These are phyloP conservation scores for Alternaria solani DNA, from an alignment of 2,329 filamentous ascomycete genomes.

Conservation along the genomic window DNA sequence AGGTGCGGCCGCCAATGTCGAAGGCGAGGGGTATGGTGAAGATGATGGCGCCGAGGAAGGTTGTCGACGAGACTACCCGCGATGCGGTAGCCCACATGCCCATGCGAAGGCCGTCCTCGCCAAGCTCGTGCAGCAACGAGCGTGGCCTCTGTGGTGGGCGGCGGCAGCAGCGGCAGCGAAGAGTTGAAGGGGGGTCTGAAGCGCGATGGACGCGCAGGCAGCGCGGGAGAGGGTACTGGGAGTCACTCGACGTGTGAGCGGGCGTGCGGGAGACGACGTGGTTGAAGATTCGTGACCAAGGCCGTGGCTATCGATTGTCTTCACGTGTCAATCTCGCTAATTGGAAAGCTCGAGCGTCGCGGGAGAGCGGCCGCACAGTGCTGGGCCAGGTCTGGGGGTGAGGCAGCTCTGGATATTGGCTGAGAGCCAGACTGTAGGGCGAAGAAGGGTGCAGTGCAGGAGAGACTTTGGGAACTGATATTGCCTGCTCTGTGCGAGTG, in stretches of 20 bases:
- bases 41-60: constrained; percentile 91
- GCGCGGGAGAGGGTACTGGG: constrained; percentile 31
- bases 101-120: constrained; percentile 55
- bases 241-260: constrained; percentile 23
- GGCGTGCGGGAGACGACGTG: constrained; percentile 24
- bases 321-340: constrained; percentile 43
- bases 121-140: constrained; percentile 59
- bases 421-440: constrained; percentile 7
- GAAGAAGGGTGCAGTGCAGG: constrained; percentile 18
- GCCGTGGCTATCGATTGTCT: constrained; percentile 31
- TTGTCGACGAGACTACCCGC: constrained; percentile 77
- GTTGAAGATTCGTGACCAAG: constrained; percentile 22
- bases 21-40: constrained; percentile 97
- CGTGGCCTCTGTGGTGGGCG: constrained; percentile 38
- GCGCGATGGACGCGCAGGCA: constrained; percentile 43
- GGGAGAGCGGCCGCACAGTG: constrained; percentile 11
- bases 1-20: constrained; percentile 95
- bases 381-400: constrained; percentile 2
- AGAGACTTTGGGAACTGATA: neutral
- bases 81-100: constrained; percentile 77
- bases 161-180: constrained; percentile 28
- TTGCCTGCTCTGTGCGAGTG: constrained; percentile 24
- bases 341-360: constrained; percentile 12
- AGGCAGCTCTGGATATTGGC: constrained; percentile 1
- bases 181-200: constrained; percentile 8